A percentile compares a stretch with the other conserved stretches of the same genome.
Conservation (phyloP, 169 alveolate genomes). For the Ichthyophthirius multifiliis region DNA sequence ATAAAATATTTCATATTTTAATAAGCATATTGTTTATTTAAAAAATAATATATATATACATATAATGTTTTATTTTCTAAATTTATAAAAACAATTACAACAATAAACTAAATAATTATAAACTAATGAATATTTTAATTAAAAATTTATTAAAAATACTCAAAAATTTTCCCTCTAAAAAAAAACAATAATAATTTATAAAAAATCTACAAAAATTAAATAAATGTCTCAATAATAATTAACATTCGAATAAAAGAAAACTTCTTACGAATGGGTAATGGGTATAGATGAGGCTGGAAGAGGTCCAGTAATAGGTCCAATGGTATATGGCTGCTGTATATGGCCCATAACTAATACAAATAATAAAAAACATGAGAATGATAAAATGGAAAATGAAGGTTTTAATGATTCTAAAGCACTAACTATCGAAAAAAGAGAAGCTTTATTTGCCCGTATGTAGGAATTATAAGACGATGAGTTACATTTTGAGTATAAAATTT, state of each 20-base stretch:
- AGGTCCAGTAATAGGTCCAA: constrained; percentile 99
- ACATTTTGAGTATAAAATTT: constrained; percentile 40
- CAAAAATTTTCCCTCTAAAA: no score
- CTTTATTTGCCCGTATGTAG: constrained; percentile 47
- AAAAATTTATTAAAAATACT: no score
- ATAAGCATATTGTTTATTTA: no score
- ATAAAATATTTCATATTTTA: no score
- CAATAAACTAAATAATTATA: no score
- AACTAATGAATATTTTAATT: no score
- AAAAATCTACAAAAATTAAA: constrained; percentile 99
- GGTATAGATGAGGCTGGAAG: constrained; percentile 99
- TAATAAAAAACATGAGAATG: no score
- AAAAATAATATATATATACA: no score
- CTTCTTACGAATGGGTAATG: constrained; percentile 53
- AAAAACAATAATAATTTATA: no score
- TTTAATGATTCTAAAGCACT: constrained; percentile 73
- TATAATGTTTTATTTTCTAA: no score
- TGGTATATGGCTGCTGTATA: constrained; percentile 95
- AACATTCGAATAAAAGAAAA: constrained; percentile 94
- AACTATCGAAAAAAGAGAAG: constrained; percentile 64
- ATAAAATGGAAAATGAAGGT: constrained; percentile 30
- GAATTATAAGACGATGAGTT: constrained; percentile 28
- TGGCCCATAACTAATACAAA: constrained; percentile 86
- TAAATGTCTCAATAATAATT: constrained; percentile 97
- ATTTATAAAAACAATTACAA: no score